Conservation (phyloP, 495 filamentous ascomycete genomes). For the Saxispiralis lemnorum region DNA sequence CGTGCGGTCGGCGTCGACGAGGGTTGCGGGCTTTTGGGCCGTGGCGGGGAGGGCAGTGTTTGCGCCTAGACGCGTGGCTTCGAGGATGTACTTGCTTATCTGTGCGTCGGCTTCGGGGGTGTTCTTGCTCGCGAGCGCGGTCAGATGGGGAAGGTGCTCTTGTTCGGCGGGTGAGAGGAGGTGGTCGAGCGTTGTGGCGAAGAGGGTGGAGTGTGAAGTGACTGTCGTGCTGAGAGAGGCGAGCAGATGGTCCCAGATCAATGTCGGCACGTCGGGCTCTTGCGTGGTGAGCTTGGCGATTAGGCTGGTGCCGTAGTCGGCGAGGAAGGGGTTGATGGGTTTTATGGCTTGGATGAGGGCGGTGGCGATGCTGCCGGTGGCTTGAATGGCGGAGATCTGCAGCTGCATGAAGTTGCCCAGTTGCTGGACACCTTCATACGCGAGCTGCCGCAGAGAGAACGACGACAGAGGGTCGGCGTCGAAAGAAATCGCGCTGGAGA, state of each 20-base stretch:
- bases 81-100: constrained; percentile 25
- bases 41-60: constrained; percentile 6
- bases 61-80: constrained; percentile 24
- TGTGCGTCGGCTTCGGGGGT: constrained; percentile 21
- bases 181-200: constrained; percentile 25
- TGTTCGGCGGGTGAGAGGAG: constrained; percentile 30
- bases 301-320: constrained; percentile 22
- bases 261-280: constrained; percentile 14
- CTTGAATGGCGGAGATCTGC: constrained; percentile 17
- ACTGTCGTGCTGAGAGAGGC: constrained; percentile 29
- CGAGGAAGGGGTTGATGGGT: constrained; percentile 15
- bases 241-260: constrained; percentile 25
- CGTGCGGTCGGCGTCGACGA: constrained; percentile 29
- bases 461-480: constrained; percentile 47
- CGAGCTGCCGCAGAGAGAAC: constrained; percentile 40
- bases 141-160: constrained; percentile 32
- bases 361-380: constrained; percentile 12
- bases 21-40: constrained; percentile 19
- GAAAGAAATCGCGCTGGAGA: constrained; percentile 48
- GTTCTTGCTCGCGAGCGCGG: constrained; percentile 28
- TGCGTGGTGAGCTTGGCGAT: constrained; percentile 18
- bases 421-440: constrained; percentile 21
- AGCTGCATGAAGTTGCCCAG: constrained; percentile 21
- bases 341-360: constrained; percentile 15
- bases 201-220: constrained; percentile 24